Evolutionary conservation across 768 basidiomycete species (phyloP), one percentile per base, ranked within the genome.

Genomic region (Lactifluus volemus): DNA sequence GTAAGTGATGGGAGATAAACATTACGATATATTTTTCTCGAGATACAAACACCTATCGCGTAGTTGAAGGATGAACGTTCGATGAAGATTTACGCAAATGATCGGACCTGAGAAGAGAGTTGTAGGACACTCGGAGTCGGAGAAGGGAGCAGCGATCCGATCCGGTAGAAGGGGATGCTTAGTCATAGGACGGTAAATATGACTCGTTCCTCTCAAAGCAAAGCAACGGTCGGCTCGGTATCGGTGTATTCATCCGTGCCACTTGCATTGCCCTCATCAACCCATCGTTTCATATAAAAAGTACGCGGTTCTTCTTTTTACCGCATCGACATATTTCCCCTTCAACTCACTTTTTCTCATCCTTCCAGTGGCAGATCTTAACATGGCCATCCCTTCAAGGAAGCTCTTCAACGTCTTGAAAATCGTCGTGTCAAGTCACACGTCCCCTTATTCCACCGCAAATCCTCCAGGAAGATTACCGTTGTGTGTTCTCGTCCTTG

Each of bases 391-490:
- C 70, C 77, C 89, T 86, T 90, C 80, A 84, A 82, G 69, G 87
- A 92, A 62, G 90, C 89, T 47, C 81, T 90, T 54, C 71, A 81
- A 62, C 84, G 87, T 56, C 84, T 97, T 42, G 92, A 94, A 69
- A 95, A 98, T 69, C 79, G 84, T 62, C 79, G 94, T 49, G 93
- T 98, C 56, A 92, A 84, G 71, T 86, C 15, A 93, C 88, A 17
- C 79, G 93, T 45, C 94, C 94, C 32, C 75, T 98, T 58, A 94
- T 98, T 59, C 94, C 94, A 53, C 94, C 94, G 21, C 93, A 95
- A 70, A 96, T 98, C 63, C 80, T 98, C 1, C 88, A 89, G 66
- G 94, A 98, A 72, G 94, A 98, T 73, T 90, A n/a, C 91, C 91
- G 47, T 74, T 92, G 89, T 90, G 74, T 54, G 83, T 75, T 34